Evolutionary conservation across 2,329 filamentous ascomycete species (phyloP).

Genomic region (Blastomyces parvus): DNA sequence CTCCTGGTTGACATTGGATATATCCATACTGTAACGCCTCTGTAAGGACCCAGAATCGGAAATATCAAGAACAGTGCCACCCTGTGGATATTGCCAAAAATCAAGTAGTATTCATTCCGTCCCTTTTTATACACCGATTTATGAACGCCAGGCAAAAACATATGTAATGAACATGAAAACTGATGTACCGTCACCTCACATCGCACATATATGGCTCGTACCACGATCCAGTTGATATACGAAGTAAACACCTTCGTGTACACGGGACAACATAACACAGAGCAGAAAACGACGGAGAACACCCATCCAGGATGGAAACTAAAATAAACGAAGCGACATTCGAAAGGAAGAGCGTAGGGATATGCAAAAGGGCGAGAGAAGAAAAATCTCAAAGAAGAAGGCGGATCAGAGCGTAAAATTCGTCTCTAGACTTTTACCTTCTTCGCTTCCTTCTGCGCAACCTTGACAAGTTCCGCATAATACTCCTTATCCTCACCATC

Average conservation of each 20-base stretch:
- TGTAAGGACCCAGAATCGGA: too few relatives aligned
- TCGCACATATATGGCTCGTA: neutral
- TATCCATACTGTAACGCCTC: too few relatives aligned
- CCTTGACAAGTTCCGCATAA: conserved; percentile 49
- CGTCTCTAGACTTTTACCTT: conserved; percentile 43
- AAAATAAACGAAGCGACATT: neutral
- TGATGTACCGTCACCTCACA: neutral
- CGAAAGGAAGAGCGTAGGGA: neutral
- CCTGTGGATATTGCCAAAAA: neutral
- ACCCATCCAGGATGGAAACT: neutral
- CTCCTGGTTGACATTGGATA: too few relatives aligned
- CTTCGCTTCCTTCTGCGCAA: conserved; percentile 50
- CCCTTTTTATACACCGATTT: conserved; percentile 7
- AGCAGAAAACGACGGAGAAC: neutral
- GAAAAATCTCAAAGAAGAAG: neutral
- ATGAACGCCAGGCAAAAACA: conserved; percentile 6
- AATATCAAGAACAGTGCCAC: neutral
- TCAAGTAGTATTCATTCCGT: conserved; percentile 1
- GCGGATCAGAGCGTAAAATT: neutral
- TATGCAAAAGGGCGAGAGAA: neutral
- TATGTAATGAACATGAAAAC: neutral
- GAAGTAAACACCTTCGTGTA: neutral
- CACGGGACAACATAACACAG: neutral
- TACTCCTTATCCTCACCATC: conserved; percentile 41
- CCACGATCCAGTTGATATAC: neutral